These are phyloP conservation scores for Hanseniaspora thailandica DNA, from an alignment of 805 yeast species.

Conservation along the genomic window DNA sequence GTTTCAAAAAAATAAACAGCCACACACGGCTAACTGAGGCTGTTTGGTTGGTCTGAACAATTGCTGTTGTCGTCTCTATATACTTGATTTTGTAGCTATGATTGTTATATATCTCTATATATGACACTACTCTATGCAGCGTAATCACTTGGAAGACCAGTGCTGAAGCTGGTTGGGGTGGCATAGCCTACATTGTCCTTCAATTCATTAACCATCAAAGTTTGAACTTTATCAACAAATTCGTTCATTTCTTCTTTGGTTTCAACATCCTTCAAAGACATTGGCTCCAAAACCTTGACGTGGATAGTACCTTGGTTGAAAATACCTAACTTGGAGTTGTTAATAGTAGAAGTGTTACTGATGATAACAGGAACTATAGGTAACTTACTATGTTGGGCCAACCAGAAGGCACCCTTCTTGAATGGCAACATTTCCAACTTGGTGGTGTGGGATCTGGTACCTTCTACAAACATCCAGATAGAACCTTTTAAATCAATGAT, in stretches of 20 bases:
- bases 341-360: conserved; percentile 67
- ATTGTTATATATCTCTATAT: no score
- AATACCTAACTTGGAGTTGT: conserved; percentile 47
- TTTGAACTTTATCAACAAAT: conserved; percentile 46
- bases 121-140: neutral
- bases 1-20: no score
- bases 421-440: conserved; percentile 68
- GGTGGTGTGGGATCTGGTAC: conserved; percentile 75
- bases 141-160: conserved; percentile 25
- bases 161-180: conserved; percentile 24
- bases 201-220: conserved; percentile 40
- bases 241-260: conserved; percentile 58
- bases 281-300: conserved; percentile 71
- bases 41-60: no score
- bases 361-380: conserved; percentile 85
- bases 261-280: conserved; percentile 50
- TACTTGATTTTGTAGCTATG: no score
- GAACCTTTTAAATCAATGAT: conserved; percentile 57
- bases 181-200: conserved; percentile 31
- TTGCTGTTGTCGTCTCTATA: no score
- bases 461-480: conserved; percentile 90
- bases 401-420: conserved; percentile 96
- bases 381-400: conserved; percentile 83
- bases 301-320: conserved; percentile 68
- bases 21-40: no score